Conservation (phyloP, 2,329 filamentous ascomycete species). For the Mollisia scopiformis region DNA sequence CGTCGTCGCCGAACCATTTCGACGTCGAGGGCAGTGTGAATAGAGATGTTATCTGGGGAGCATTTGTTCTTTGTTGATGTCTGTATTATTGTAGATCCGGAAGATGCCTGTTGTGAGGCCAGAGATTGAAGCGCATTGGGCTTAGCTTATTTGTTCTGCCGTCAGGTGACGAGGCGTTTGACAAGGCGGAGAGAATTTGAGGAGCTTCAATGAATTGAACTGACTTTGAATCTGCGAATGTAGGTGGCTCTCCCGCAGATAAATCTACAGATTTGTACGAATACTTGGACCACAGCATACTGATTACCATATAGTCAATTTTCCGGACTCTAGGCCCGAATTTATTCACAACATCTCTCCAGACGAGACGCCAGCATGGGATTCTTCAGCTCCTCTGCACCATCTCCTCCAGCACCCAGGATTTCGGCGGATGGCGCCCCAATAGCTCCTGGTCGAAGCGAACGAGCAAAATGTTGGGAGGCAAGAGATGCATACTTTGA, state of each 20-base stretch:
- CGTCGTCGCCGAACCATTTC: slow-evolving; percentile 53
- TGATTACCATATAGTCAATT: not conserved
- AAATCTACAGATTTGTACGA: too few relatives aligned
- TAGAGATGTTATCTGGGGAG: slow-evolving; percentile 2
- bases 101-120: slow-evolving; percentile 5
- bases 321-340: not conserved
- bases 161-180: slow-evolving; percentile 2
- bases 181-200: not conserved
- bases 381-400: slow-evolving; percentile 43
- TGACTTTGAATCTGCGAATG: not conserved
- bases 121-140: slow-evolving; percentile 9
- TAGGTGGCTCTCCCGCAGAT: not conserved
- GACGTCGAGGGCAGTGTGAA: not conserved
- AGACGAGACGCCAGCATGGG: slow-evolving; percentile 48
- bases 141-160: slow-evolving; percentile 22
- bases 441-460: slow-evolving; percentile 82
- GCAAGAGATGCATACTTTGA: slow-evolving; percentile 85
- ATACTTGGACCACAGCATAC: not conserved
- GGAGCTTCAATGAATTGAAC: not conserved
- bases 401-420: slow-evolving; percentile 44
- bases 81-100: not conserved
- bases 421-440: slow-evolving; percentile 60
- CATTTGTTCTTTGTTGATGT: slow-evolving; percentile 2
- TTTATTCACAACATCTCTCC: too few relatives aligned
- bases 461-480: slow-evolving; percentile 86